A percentile compares a stretch with the other conserved stretches of the same genome.
Conservation (phyloP, 1,284 basidiomycete genomes). For the Stygiomarasmius scandens region DNA sequence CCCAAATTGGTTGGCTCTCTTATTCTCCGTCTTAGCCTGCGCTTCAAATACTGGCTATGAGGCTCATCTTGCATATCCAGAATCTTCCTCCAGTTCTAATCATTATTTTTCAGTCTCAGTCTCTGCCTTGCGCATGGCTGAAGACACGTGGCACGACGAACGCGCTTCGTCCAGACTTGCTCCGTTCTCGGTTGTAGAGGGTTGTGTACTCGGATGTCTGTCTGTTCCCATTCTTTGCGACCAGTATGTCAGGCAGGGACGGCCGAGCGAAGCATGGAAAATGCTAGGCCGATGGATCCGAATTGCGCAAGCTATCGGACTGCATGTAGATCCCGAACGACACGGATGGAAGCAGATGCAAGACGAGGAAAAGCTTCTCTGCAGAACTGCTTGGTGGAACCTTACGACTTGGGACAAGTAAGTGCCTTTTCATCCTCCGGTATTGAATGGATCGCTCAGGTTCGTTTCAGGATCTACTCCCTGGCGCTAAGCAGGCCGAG, state of each 20-base stretch:
- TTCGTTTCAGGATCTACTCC: constrained; percentile 41
- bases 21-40: constrained; percentile 51
- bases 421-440: constrained; percentile 15
- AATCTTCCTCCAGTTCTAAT: constrained; percentile 27
- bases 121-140: constrained; percentile 46
- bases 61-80: neutral
- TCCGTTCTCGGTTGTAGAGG: constrained; percentile 42
- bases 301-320: constrained; percentile 49
- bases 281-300: constrained; percentile 46
- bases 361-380: constrained; percentile 45
- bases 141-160: constrained; percentile 44
- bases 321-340: constrained; percentile 55
- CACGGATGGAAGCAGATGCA: constrained; percentile 51
- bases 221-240: constrained; percentile 47
- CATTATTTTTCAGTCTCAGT: constrained; percentile 47
- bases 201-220: constrained; percentile 48
- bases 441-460: constrained; percentile 7
- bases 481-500: constrained; percentile 48
- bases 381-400: constrained; percentile 52
- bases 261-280: constrained; percentile 58
- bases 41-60: constrained; percentile 25
- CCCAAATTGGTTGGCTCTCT: constrained; percentile 50
- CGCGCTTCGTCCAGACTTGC: constrained; percentile 36
- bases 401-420: constrained; percentile 51
- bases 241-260: constrained; percentile 50